Base-by-base conservation (phyloP, 75 land plant genomes). In the Pinus taeda region DNA sequence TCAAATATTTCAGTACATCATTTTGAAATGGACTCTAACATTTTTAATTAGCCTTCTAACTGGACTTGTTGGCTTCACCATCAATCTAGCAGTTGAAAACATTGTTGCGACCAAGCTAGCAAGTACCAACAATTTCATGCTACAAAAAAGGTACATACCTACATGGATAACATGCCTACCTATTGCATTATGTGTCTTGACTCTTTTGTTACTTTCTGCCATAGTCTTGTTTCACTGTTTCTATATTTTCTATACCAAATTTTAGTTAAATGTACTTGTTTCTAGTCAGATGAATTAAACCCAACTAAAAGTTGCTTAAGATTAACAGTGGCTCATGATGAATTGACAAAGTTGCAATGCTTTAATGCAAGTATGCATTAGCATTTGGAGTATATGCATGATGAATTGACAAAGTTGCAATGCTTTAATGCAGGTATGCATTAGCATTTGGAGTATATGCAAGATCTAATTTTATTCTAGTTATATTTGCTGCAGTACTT, bases 31-130 rank as follows among this genome's bases (percentile, higher is more conserved):
- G 96, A 86, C 92, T 4, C 76, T 92, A 18, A 94, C 88, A 3
- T 87, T 86, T 60, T 80, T 92, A 15, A 84, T 93, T 14, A 94
- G 96, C 42, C 21, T 92, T 33, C 17, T 55, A 20, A 93, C 96
- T 17, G 96, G 90, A 13, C 75, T 88, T 11, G 82, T 90, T 26
- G 90, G 82, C 3, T 88, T 90, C 79, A 72, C 81, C 76, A 90
- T 84, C 57, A 92, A 93, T 62, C 73, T 90, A 53, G 96, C 95
- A 8, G 92, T 93, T 11, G 96, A 93, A 65, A 92, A 92, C 57
- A 92, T 92, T 45, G 92, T 92, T 26, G 96, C 92, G 14, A 73
- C 75, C 74, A 93, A 92, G 70, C 74, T 92, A 29, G 59, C 85
- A 7, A 55, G 81, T 0, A 88, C 90, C 17, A 81, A 67, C 65